phyloP scores from a whole-genome alignment of 2,329 filamentous ascomycete genomes.

The Cladobotryum protrusum region DNA sequence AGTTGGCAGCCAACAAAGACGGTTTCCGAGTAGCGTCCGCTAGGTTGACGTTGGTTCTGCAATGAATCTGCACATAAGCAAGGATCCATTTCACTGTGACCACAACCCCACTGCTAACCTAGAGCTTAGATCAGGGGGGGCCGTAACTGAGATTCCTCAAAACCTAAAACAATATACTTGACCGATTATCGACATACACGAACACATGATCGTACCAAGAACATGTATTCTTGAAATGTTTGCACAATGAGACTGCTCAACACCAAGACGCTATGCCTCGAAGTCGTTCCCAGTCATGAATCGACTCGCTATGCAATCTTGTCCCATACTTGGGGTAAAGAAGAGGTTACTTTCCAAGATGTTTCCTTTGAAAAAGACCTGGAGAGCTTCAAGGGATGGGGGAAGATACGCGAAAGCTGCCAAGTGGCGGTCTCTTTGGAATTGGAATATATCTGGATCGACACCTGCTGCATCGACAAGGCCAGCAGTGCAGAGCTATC shows the following conservation, averaged over 20 bases:
- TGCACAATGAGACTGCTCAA: slow-evolving; percentile 21
- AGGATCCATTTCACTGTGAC: too few species aligned
- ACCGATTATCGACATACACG: too few species aligned
- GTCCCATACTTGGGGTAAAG: slow-evolving; percentile 22
- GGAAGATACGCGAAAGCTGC: slow-evolving; percentile 19
- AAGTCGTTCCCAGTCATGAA: slow-evolving; percentile 15
- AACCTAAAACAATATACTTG: too few species aligned
- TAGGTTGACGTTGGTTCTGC: too few species aligned
- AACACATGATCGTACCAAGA: too few species aligned
- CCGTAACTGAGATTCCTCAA: too few species aligned
- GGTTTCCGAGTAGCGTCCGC: too few species aligned
- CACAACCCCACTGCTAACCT: too few species aligned
- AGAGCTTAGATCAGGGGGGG: too few species aligned
- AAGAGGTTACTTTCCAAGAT: slow-evolving; percentile 19
- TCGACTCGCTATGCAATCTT: slow-evolving; percentile 20
- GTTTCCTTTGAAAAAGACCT: neutral
- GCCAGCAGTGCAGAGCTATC: slow-evolving; percentile 26
- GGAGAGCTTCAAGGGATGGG: slow-evolving; percentile 2
- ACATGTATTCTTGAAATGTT: too few species aligned
- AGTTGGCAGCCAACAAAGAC: too few species aligned
- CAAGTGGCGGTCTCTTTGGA: slow-evolving; percentile 13
- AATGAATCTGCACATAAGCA: too few species aligned
- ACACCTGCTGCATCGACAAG: slow-evolving; percentile 29
- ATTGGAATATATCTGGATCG: slow-evolving; percentile 24
- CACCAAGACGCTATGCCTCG: slow-evolving; percentile 16